phyloP scores from a whole-genome alignment of 2,329 filamentous ascomycete species.

The Moelleriella libera region DNA sequence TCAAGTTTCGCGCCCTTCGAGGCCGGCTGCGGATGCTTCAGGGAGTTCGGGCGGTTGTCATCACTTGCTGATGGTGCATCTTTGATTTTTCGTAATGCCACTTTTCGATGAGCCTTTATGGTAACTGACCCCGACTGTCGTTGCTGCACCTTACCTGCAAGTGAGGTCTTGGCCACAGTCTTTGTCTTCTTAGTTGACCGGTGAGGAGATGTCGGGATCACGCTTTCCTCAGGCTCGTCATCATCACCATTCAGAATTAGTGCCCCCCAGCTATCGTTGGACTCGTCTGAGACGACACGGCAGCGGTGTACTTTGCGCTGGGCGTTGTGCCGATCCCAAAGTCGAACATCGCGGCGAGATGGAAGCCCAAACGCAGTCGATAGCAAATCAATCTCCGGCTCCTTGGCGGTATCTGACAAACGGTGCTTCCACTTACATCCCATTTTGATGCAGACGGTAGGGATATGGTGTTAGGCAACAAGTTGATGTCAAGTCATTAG shows the following conservation, averaged over 20 bases:
- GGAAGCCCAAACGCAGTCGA: conserved; percentile 14
- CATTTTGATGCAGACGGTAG: conserved; percentile 6
- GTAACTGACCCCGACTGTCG: background rate
- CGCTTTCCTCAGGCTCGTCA: background rate
- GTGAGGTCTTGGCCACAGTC: background rate
- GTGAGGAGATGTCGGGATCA: background rate
- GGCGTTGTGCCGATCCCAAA: conserved; percentile 2
- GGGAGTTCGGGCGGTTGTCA: too few relatives aligned
- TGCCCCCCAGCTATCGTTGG: background rate
- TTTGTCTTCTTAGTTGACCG: background rate
- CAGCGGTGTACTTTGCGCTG: background rate
- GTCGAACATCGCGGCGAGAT: conserved; percentile 6
- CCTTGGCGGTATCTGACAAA: background rate
- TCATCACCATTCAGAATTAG: background rate
- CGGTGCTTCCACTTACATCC: conserved; percentile 5
- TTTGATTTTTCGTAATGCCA: too few relatives aligned
- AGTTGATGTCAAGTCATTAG: background rate
- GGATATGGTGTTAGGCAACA: background rate
- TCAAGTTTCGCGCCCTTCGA: too few relatives aligned
- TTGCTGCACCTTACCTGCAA: background rate
- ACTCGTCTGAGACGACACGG: conserved; percentile 1
- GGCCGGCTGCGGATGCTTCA: too few relatives aligned
- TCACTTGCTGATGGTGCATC: too few relatives aligned
- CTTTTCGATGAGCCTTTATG: background rate
- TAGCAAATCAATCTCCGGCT: conserved; percentile 12